Evolutionary conservation across 371 early-diverging fungal genomes (phyloP).

Genomic region (Mucor saturninus): DNA sequence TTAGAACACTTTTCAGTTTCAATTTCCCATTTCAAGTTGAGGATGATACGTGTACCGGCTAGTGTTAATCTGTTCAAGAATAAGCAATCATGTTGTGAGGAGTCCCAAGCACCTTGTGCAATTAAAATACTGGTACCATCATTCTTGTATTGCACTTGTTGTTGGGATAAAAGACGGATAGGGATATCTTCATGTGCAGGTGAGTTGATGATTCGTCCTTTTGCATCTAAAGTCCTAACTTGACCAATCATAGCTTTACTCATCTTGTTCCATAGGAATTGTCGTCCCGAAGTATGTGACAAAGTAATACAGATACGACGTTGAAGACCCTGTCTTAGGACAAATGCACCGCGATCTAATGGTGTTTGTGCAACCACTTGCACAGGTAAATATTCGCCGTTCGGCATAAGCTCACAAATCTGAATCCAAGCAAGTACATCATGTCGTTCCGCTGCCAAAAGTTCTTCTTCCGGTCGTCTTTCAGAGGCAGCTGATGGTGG

Average conservation of each 20-base stretch:
- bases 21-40: conserved; percentile 67
- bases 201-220: conserved; percentile 63
- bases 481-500: conserved; percentile 16
- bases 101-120: conserved; percentile 85
- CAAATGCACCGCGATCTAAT: conserved; percentile 67
- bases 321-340: conserved; percentile 86
- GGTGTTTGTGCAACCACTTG: conserved; percentile 62
- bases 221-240: conserved; percentile 67
- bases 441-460: conserved; percentile 68
- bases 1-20: conserved; percentile 63
- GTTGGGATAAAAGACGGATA: conserved; percentile 45
- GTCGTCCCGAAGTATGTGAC: conserved; percentile 75
- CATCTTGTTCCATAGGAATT: conserved; percentile 65
- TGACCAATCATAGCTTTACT: conserved; percentile 65
- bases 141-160: conserved; percentile 52
- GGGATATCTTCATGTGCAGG: conserved; percentile 57
- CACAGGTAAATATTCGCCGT: conserved; percentile 77
- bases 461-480: conserved; percentile 59
- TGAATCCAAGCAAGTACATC: conserved; percentile 75
- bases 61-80: conserved; percentile 75
- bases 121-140: conserved; percentile 70
- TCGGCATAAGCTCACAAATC: conserved; percentile 67
- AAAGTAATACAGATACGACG: conserved; percentile 73
- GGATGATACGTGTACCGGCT: conserved; percentile 58
- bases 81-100: conserved; percentile 77